Evolutionary conservation across 2,329 filamentous ascomycete species (phyloP), one percentile per base, ranked within the genome.

Genomic region (Paradendryphiella salina): DNA sequence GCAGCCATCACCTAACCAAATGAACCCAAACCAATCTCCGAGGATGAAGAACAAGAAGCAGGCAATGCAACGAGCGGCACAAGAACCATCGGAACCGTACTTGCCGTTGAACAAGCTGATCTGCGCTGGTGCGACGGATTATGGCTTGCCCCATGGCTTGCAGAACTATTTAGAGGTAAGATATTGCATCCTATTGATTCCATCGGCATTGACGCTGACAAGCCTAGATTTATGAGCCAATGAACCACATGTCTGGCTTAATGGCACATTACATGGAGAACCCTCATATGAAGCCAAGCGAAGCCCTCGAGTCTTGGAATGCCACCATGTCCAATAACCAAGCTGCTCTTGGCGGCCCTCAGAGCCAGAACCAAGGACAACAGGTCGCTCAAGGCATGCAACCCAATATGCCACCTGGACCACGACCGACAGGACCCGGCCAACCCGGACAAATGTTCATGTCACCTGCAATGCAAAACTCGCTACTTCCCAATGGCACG

Each of bases 151-250:
- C 5, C 73, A 74, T 34, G 75, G 76, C 35, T 78, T 87, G 43
- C 78, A 84, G 70, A 76, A 78, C 59, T 86, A 85, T 65, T 75
- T 87, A 54, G 85, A 87, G 79, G 83, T 85, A 75, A 66, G 71
- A 66, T 17, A 28, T 35, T 26, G 14, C 28, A 36, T 33, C n/a
- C 35, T 34, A 11, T 45, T 44, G 31, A 26, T 43, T 36, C 58
- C 38, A 40, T 35, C 47, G 47, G 50, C 44, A 54, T 52, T 50
- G 55, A 48, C 42, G 58, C 64, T 71, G 50, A 71, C 61, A 39
- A 52, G 33, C 41, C 33, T 64, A 86, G 84, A 79, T 86, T 54
- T 82, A 81, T 52, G 85, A 87, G 70, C 85, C 83, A 23, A 81
- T 87, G 67, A 84, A 82, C 46, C 77, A 81, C 58, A 87, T 87